phyloP scores from a whole-genome alignment of 2,329 filamentous ascomycete genomes.

The Trichoderma sp. region DNA sequence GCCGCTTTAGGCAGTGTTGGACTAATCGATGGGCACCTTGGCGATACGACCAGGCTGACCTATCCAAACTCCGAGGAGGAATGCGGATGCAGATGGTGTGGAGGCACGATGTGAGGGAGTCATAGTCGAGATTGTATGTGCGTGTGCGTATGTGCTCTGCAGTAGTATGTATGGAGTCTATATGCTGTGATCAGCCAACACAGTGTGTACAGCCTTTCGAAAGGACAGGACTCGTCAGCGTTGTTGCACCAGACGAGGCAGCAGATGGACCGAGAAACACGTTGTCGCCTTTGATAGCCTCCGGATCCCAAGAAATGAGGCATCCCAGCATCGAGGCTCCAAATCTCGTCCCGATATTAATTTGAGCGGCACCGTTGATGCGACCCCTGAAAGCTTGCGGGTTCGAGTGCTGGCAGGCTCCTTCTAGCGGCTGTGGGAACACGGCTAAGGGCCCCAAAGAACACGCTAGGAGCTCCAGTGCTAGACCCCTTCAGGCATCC shows the following conservation, averaged over 20 bases:
- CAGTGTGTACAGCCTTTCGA: neutral
- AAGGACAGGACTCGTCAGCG: neutral
- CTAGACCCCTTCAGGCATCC: conserved; percentile 3
- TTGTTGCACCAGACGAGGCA: neutral
- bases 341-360: neutral
- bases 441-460: neutral
- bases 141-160: neutral
- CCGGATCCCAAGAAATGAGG: neutral
- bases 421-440: conserved; percentile 7
- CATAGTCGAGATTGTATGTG: neutral
- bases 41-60: neutral
- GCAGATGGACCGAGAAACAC: neutral
- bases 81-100: neutral
- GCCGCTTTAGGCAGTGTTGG: conserved; percentile 1
- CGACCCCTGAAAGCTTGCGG: conserved; percentile 13
- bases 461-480: neutral
- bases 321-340: neutral
- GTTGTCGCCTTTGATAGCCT: neutral
- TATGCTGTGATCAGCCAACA: neutral
- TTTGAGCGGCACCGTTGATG: neutral
- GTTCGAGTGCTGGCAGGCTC: neutral
- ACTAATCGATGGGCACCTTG: neutral
- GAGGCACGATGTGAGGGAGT: conserved; percentile 1
- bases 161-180: neutral
- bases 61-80: neutral